phyloP scores from a whole-genome alignment of 192 early-diverging fungal genomes.

The Chytriomyces sp. region DNA sequence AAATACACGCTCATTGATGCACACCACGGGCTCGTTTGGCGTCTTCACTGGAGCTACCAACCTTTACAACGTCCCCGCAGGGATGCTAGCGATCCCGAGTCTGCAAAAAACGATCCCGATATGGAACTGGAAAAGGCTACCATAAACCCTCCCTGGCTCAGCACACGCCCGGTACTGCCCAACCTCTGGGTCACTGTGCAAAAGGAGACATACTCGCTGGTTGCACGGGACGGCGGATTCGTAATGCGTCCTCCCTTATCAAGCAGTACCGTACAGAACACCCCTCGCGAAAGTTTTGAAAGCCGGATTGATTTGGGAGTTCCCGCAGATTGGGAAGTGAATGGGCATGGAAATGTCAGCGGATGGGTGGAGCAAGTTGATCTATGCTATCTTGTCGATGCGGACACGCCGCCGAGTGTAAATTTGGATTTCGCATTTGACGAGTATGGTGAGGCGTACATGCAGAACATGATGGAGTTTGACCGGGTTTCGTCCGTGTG shows the following conservation, averaged over 20 bases:
- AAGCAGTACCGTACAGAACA: too few species aligned
- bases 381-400: too few species aligned
- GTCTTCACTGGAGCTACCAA: background rate
- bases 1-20: slow-evolving; percentile 3
- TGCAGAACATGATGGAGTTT: too few species aligned
- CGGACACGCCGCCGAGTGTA: too few species aligned
- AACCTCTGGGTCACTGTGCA: background rate
- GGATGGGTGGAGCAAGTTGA: too few species aligned
- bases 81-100: background rate
- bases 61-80: background rate
- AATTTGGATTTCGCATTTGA: too few species aligned
- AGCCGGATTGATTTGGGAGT: too few species aligned
- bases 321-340: too few species aligned
- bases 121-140: background rate
- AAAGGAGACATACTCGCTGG: background rate
- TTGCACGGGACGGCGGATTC: background rate
- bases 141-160: background rate
- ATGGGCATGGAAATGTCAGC: too few species aligned
- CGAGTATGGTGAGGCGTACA: too few species aligned
- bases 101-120: background rate
- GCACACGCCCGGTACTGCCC: background rate
- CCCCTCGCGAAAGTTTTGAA: too few species aligned
- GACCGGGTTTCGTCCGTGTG: too few species aligned
- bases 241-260: background rate
- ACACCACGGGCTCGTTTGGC: background rate